Base-by-base conservation (phyloP, 176 grass and related monocot genomes). In the Elymus sibiricus region DNA sequence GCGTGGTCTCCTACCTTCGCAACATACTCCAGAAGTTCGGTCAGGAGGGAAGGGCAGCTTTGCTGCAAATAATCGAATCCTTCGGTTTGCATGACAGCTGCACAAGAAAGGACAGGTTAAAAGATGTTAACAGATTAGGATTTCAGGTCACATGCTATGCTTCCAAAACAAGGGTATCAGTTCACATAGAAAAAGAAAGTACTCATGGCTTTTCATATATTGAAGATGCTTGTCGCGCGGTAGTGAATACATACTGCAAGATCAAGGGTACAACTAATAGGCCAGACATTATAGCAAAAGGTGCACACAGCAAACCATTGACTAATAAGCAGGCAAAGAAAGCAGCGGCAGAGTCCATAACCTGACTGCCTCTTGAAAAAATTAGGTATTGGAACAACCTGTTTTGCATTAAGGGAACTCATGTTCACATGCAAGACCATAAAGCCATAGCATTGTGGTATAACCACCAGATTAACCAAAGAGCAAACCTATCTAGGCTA, bases 61-160 rank as follows among this genome's bases (percentile, higher is more conserved):
- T 91, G 90, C 83, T 97, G 95, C 88, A 99, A 91, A 88, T 99
- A 99, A 74, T 99, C 94, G 42, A 97, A 99, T 28, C 97, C 97
- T 80, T 99, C 97, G 2, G 94, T 99, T 85, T 99, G 97, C 97
- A 99, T 99, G 42, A 99, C 97, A 5, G 94, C 97, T 99, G 94
- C 86, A 92, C 40, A 63, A 59, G 28, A 75, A 90, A 64, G 60
- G 42, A 37, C 9, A 79, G 4, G 60, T 74, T 78, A 72, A 60
- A 6, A 62, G 12, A 78, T 55, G 7, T 27, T 60, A 7, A 78
- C 39, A 68, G 61, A 84, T 63, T 60, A n/a, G 80, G 17, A 82
- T 11, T 11, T 17, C n/a, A 35, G 25, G 35, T 68, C 8, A 53
- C 22, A 53, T 53, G 24, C 39, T 64, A 43, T 56, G 37, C 6